These are phyloP conservation scores for Microcera coccophila DNA, from an alignment of 2,329 filamentous ascomycete species.

Conservation along the genomic window DNA sequence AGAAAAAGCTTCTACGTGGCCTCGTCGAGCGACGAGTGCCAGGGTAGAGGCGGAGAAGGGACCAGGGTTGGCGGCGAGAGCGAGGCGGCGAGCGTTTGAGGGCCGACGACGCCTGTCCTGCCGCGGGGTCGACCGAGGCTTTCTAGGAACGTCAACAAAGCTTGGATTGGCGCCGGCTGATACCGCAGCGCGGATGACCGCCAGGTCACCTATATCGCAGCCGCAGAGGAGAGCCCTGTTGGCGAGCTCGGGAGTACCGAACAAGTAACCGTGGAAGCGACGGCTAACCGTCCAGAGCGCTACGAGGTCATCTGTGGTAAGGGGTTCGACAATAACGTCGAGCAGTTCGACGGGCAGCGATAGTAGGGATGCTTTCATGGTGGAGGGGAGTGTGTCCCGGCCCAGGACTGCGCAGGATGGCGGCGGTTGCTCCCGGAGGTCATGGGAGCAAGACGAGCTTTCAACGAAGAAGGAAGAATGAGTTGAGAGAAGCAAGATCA, in stretches of 20 bases:
- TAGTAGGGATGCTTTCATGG: not conserved
- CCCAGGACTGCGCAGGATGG: not conserved
- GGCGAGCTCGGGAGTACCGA: not conserved
- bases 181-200: slow-evolving; percentile 1
- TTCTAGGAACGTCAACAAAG: not conserved
- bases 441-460: not conserved
- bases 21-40: not conserved
- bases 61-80: not conserved
- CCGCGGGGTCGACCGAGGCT: not conserved
- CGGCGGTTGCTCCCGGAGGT: not conserved
- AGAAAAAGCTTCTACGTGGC: not conserved
- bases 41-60: slow-evolving; percentile 1
- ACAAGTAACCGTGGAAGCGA: not conserved
- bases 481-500: no score
- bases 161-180: not conserved
- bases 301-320: not conserved
- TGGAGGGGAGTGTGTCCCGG: no score
- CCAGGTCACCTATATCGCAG: not conserved
- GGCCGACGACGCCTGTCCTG: not conserved
- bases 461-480: no score
- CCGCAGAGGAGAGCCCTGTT: slow-evolving; percentile 1
- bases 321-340: not conserved
- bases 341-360: not conserved
- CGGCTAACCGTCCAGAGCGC: not conserved
- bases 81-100: not conserved